These are phyloP conservation scores for Xylaria venustula DNA, from an alignment of 495 filamentous ascomycete genomes.

Conservation along the genomic window DNA sequence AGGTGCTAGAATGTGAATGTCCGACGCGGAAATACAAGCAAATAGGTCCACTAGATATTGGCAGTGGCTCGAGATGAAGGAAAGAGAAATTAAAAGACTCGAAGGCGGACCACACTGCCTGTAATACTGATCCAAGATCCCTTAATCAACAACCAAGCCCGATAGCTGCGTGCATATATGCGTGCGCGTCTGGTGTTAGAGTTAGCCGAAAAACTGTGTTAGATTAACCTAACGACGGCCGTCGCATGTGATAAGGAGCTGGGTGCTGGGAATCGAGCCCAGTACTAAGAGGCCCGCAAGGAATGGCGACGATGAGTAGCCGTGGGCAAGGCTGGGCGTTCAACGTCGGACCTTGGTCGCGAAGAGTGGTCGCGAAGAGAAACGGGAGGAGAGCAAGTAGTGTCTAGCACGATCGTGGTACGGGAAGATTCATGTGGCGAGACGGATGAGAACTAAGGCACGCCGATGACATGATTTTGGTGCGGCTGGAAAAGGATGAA, in stretches of 20 bases:
- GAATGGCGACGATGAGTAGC: not conserved
- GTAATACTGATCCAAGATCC: not conserved
- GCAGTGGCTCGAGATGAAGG: not conserved
- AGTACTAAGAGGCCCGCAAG: not conserved
- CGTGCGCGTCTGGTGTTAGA: not conserved
- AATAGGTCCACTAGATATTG: constrained; percentile 1
- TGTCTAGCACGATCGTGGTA: not conserved
- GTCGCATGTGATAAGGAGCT: not conserved
- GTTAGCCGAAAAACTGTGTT: constrained; percentile 1
- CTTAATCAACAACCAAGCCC: not conserved
- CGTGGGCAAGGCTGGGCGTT: not conserved
- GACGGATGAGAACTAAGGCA: not conserved
- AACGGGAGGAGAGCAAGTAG: not conserved
- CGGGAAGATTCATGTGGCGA: not conserved
- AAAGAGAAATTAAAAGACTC: not conserved
- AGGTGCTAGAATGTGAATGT: constrained; percentile 5
- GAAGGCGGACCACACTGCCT: not conserved
- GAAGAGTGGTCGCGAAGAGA: not conserved
- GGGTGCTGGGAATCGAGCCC: not conserved
- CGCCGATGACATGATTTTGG: constrained; percentile 8
- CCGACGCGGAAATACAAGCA: constrained; percentile 8
- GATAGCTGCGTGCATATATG: not conserved
- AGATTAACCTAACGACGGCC: constrained; percentile 3
- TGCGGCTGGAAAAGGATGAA: not conserved
- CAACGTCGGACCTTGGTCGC: not conserved